Percentiles rank a stretch among this genome's conserved stretches.
These are phyloP conservation scores for Moniliella sp. DNA, from an alignment of 1,284 basidiomycete genomes.

Conservation along the genomic window DNA sequence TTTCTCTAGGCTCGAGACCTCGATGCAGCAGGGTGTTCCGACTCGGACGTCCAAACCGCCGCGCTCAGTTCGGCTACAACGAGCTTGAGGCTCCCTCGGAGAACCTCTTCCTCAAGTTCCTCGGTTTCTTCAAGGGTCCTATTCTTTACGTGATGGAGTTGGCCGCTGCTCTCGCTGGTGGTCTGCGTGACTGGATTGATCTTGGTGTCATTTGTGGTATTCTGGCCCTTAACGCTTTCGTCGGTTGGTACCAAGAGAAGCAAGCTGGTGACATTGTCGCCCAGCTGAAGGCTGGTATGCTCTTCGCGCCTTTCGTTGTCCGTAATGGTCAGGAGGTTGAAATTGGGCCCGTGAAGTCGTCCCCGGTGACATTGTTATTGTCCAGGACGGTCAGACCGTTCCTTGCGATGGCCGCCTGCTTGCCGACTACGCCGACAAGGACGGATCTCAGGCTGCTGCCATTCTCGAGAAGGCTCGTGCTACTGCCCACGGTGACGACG, in stretches of 20 bases:
- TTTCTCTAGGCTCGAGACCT: slow-evolving; percentile 38
- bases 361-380: slow-evolving; percentile 40
- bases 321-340: slow-evolving; percentile 39
- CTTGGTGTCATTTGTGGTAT: slow-evolving; percentile 41
- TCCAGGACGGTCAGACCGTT: slow-evolving; percentile 40
- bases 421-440: slow-evolving; percentile 36
- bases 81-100: slow-evolving; percentile 32
- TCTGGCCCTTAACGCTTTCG: slow-evolving; percentile 38
- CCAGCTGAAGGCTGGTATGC: slow-evolving; percentile 42
- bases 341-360: slow-evolving; percentile 41
- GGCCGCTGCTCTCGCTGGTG: slow-evolving; percentile 34
- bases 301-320: slow-evolving; percentile 38
- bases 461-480: slow-evolving; percentile 25
- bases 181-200: slow-evolving; percentile 38
- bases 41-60: slow-evolving; percentile 35
- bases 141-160: slow-evolving; percentile 36
- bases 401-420: slow-evolving; percentile 41
- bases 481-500: slow-evolving; percentile 17
- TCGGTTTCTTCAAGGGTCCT: slow-evolving; percentile 36
- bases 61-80: slow-evolving; percentile 33
- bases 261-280: slow-evolving; percentile 40
- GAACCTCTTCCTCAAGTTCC: slow-evolving; percentile 40
- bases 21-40: slow-evolving; percentile 37
- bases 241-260: slow-evolving; percentile 44
- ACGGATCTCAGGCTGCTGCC: slow-evolving; percentile 23